Evolutionary conservation across 2,329 filamentous ascomycete species (phyloP), one percentile per base, ranked within the genome.

Genomic region (Diaporthe australafricana): DNA sequence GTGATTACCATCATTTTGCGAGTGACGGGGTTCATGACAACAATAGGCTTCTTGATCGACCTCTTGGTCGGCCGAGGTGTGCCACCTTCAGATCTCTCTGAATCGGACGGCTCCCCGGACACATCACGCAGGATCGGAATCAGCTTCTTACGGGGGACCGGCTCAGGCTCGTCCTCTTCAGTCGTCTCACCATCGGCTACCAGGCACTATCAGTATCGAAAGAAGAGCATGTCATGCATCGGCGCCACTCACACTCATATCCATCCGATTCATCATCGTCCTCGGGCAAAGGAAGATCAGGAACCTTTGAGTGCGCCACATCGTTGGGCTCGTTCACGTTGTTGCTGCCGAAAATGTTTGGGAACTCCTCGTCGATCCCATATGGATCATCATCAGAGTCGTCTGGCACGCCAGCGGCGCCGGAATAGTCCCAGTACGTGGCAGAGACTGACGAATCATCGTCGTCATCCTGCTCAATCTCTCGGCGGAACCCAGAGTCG

Each of bases 401-500:
- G 77, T 80, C 71, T 40, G 75, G 77, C 53, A 77, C 75, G 63
- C 85, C 84, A 30, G 87, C 84, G 55, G 81, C 83, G 71, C 87
- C 85, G 70, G 85, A 83, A 74, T 88, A 89, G 77, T 92, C 91
- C 90, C 90, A 93, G 77, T 89, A 92, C 1, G 89, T 90, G 50
- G 84, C 84, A 27, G 87, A 89, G 72, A 86, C 86, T 5, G 86
- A 90, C 0, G 86, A 88, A 73, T 90, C 88, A 25, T 72, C 70
- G 65, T 89, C 84, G 63, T 86, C 85, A 74, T 94, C 90, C 74
- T 89, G 87, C 78, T 95, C 92, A 75, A 95, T 92, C 82, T 94
- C 91, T 52, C 89, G 88, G 74, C 92, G 92, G 77, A 96, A 90
- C 66, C 87, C 87, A 7, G 92, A 91, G 76, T 94, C 93, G 6